Conservation (phyloP, 805 yeast species). For the Ogataea trehalophila region DNA sequence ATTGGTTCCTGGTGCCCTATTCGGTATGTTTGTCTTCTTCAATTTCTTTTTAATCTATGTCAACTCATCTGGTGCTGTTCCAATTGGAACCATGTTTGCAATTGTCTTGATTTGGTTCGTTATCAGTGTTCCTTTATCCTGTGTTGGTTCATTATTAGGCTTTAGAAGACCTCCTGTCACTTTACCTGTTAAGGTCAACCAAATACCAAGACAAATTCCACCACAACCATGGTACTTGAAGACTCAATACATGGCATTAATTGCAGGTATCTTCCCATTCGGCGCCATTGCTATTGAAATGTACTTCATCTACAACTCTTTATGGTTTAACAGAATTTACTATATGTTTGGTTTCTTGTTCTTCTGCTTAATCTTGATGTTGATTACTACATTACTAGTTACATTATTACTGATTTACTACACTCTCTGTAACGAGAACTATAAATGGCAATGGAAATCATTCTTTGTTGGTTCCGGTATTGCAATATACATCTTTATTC, state of each 20-base stretch:
- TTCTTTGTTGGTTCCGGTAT: conserved; percentile 86
- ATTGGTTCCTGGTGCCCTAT: conserved; percentile 77
- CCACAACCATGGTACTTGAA: conserved; percentile 79
- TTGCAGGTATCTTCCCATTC: conserved; percentile 91
- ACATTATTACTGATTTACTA: conserved; percentile 78
- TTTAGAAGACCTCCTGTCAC: conserved; percentile 44
- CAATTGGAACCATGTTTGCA: conserved; percentile 82
- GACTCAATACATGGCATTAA: conserved; percentile 58
- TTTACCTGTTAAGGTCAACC: conserved; percentile 83
- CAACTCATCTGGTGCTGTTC: conserved; percentile 91
- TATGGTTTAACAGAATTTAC: conserved; percentile 91
- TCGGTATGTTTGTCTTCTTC: conserved; percentile 57
- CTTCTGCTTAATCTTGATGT: conserved; percentile 80
- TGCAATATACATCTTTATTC: conserved; percentile 76
- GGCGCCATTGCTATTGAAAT: conserved; percentile 93
- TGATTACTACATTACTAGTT: conserved; percentile 73
- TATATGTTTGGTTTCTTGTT: conserved; percentile 98
- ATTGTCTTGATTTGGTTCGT: conserved; percentile 80
- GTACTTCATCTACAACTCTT: conserved; percentile 83
- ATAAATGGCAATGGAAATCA: conserved; percentile 97
- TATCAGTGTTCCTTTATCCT: conserved; percentile 78
- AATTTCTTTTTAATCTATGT: conserved; percentile 78
- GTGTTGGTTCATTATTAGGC: conserved; percentile 77
- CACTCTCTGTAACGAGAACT: conserved; percentile 83
- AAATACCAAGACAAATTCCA: conserved; percentile 95